phyloP scores from a whole-genome alignment of 139 green algal genomes.

The Desmodesmus armatus region DNA sequence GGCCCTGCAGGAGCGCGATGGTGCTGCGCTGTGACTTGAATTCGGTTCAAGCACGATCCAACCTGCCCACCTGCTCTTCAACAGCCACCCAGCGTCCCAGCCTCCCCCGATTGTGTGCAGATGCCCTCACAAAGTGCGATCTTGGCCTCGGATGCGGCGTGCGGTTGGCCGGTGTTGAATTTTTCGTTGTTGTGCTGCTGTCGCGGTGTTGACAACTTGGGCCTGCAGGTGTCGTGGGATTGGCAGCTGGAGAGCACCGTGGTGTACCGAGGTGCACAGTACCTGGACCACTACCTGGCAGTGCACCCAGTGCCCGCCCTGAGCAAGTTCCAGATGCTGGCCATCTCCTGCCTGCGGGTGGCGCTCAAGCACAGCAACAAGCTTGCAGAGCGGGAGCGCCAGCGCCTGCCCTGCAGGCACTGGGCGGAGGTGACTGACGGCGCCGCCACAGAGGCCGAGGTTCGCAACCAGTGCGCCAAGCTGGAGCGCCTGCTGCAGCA shows the following conservation, averaged over 20 bases:
- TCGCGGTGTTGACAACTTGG: no score
- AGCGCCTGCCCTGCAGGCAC: slow-evolving; percentile 65
- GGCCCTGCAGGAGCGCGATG: no score
- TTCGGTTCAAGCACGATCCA: no score
- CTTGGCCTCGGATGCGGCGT: no score
- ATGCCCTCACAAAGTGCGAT: no score
- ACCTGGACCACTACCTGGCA: slow-evolving; percentile 70
- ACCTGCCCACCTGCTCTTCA: no score
- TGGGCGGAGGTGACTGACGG: slow-evolving; percentile 62
- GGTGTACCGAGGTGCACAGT: slow-evolving; percentile 67
- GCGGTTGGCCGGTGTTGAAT: no score
- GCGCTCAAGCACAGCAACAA: slow-evolving; percentile 62
- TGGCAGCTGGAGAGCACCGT: slow-evolving; percentile 72
- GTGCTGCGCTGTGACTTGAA: no score
- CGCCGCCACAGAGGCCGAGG: slow-evolving; percentile 45
- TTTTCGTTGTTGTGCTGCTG: no score
- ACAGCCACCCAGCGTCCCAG: no score
- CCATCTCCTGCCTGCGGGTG: slow-evolving; percentile 63
- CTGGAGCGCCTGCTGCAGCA: slow-evolving; percentile 45
- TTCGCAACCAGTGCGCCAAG: slow-evolving; percentile 34
- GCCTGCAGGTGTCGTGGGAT: slow-evolving; percentile 67
- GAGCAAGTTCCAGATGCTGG: slow-evolving; percentile 75
- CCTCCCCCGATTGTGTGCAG: no score
- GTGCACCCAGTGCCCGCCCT: background rate
- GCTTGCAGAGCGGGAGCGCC: slow-evolving; percentile 26